Evolutionary conservation across 148 eudicot genomes (phyloP).

Genomic region (Spergularia marina): DNA sequence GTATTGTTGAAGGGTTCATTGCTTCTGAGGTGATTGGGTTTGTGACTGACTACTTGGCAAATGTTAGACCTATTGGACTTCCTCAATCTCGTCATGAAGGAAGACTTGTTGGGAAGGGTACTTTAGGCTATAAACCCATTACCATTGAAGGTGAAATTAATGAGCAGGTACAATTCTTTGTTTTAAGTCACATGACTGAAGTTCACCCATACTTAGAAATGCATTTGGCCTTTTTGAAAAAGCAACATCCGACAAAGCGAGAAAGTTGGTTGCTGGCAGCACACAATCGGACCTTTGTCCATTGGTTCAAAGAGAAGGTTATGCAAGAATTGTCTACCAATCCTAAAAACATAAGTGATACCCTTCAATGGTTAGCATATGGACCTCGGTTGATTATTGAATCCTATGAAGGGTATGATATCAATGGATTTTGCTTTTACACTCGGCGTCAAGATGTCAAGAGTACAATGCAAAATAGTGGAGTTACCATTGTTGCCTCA

Average conservation of each 20-base stretch:
- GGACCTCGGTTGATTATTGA: not conserved
- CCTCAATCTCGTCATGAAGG: slow-evolving; percentile 17
- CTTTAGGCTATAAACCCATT: not conserved
- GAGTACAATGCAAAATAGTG: slow-evolving; percentile 18
- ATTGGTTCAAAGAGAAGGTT: slow-evolving; percentile 5
- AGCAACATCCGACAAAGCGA: not conserved
- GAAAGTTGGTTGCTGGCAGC: not conserved
- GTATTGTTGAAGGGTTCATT: slow-evolving; percentile 17
- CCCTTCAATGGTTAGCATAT: not conserved
- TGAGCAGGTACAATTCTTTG: not conserved
- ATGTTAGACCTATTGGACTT: slow-evolving; percentile 1
- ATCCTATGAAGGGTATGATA: slow-evolving; percentile 12
- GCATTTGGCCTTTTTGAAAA: not conserved
- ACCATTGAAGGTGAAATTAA: not conserved
- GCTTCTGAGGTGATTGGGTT: slow-evolving; percentile 17
- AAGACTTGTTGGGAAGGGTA: slow-evolving; percentile 2
- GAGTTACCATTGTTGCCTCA: slow-evolving; percentile 3
- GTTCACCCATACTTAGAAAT: slow-evolving; percentile 7
- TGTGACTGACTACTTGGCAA: not conserved
- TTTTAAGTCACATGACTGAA: not conserved
- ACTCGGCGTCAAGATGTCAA: not conserved
- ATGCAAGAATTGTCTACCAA: not conserved
- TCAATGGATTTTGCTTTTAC: slow-evolving; percentile 9
- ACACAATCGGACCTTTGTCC: not conserved
- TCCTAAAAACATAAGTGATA: not conserved